Conservation (phyloP, 148 eudicot species). For the Rhododendron ovatum region DNA sequence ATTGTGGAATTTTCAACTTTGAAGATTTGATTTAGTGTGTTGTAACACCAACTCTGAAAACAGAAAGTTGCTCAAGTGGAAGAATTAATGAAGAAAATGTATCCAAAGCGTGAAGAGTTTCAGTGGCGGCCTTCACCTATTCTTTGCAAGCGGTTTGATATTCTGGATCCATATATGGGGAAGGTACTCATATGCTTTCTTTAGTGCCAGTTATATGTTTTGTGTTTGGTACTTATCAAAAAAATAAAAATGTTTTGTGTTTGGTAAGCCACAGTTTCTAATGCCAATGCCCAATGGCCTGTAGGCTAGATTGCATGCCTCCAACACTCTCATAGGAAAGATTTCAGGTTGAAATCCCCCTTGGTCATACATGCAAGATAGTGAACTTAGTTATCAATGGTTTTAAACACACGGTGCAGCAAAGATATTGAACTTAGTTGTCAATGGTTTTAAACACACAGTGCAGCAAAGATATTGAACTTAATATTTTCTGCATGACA, state of each 20-base stretch:
- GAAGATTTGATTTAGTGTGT: background rate
- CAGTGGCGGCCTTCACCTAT: conserved; percentile 91
- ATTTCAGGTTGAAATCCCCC: background rate
- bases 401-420: background rate
- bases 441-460: no score
- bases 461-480: no score
- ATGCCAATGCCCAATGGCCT: background rate
- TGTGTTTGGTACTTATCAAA: background rate
- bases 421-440: background rate
- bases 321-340: background rate
- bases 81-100: conserved; percentile 41
- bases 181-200: conserved; percentile 36
- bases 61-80: conserved; percentile 48
- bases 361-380: background rate
- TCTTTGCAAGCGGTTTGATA: conserved; percentile 91
- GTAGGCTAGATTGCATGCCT: background rate
- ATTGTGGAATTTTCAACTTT: conserved; percentile 1
- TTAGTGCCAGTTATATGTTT: background rate
- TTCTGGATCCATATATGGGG: conserved; percentile 85
- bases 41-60: conserved; percentile 2
- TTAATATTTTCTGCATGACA: background rate
- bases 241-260: background rate
- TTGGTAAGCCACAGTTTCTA: background rate
- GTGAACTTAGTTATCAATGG: background rate
- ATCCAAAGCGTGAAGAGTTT: conserved; percentile 81